These are phyloP conservation scores for Triangularia setosa DNA, from an alignment of 2,329 filamentous ascomycete species.

Conservation along the genomic window DNA sequence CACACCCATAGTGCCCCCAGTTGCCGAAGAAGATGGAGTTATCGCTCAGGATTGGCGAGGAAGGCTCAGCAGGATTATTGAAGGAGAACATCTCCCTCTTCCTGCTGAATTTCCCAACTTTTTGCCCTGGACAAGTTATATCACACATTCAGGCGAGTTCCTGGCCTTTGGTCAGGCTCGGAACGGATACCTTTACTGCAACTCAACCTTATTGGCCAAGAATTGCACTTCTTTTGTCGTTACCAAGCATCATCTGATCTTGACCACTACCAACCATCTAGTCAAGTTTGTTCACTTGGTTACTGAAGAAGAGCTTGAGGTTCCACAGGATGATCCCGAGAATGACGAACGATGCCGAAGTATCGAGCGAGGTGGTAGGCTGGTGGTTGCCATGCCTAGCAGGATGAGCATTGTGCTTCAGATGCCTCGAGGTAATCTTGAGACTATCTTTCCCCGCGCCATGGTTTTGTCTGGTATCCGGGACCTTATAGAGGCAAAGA, in stretches of 20 bases:
- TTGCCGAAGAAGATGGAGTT: slow-evolving; percentile 26
- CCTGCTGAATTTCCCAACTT: slow-evolving; percentile 41
- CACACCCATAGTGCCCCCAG: slow-evolving; percentile 18
- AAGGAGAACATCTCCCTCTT: slow-evolving; percentile 33
- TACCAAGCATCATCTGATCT: slow-evolving; percentile 78
- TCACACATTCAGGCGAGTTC: slow-evolving; percentile 38
- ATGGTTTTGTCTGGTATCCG: slow-evolving; percentile 90
- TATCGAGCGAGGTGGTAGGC: slow-evolving; percentile 81
- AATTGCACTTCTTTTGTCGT: slow-evolving; percentile 90
- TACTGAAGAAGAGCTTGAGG: slow-evolving; percentile 65
- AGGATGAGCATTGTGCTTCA: slow-evolving; percentile 83
- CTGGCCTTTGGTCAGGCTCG: slow-evolving; percentile 63
- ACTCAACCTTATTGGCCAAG: slow-evolving; percentile 68
- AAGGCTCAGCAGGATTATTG: slow-evolving; percentile 39
- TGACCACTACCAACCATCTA: slow-evolving; percentile 88
- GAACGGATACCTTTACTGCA: slow-evolving; percentile 74
- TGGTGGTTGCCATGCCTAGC: slow-evolving; percentile 86
- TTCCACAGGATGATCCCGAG: slow-evolving; percentile 85
- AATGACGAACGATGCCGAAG: slow-evolving; percentile 87
- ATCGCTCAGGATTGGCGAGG: slow-evolving; percentile 47
- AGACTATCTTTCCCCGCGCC: slow-evolving; percentile 89
- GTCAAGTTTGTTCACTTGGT: slow-evolving; percentile 90
- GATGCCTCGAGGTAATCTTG: slow-evolving; percentile 92
- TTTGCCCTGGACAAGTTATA: slow-evolving; percentile 51
- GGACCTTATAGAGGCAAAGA: slow-evolving; percentile 70